phyloP scores from a whole-genome alignment of 352 stramenopile genomes.

The Pythium aquatile region DNA sequence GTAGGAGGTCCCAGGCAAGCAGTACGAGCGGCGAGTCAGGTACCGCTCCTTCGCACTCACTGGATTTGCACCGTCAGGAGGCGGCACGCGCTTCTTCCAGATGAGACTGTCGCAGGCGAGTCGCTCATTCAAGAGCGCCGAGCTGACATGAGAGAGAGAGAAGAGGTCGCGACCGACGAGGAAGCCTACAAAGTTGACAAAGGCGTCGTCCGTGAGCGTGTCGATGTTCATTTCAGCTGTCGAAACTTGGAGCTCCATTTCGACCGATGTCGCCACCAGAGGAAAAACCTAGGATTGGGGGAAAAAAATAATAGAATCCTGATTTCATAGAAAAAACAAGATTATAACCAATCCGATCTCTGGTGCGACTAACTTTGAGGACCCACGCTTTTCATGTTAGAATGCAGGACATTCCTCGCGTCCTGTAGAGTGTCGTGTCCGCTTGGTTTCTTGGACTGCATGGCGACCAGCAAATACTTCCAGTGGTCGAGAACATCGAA shows the following conservation, averaged over 20 bases:
- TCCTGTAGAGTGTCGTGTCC: too few species aligned
- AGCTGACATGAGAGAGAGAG: slow-evolving; percentile 11
- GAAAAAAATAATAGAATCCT: too few species aligned
- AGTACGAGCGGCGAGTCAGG: background rate
- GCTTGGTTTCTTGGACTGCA: too few species aligned
- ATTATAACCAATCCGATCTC: too few species aligned
- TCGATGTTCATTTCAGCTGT: too few species aligned
- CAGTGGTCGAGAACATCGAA: background rate
- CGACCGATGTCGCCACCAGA: too few species aligned
- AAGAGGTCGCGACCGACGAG: slow-evolving; percentile 14
- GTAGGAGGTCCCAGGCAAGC: background rate
- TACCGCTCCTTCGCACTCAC: background rate
- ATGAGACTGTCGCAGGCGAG: background rate
- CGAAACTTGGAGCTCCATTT: too few species aligned
- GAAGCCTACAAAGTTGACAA: background rate
- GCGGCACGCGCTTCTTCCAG: background rate
- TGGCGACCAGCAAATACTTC: background rate
- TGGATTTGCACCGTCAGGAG: background rate
- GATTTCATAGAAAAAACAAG: too few species aligned
- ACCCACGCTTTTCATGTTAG: too few species aligned
- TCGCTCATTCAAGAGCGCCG: background rate
- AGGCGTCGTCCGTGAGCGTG: background rate
- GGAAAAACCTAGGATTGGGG: too few species aligned
- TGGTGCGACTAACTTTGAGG: too few species aligned
- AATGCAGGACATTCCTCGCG: too few species aligned